Conservation (phyloP, 2,329 filamentous ascomycete species). For the Sordariomycetes sp. region DNA sequence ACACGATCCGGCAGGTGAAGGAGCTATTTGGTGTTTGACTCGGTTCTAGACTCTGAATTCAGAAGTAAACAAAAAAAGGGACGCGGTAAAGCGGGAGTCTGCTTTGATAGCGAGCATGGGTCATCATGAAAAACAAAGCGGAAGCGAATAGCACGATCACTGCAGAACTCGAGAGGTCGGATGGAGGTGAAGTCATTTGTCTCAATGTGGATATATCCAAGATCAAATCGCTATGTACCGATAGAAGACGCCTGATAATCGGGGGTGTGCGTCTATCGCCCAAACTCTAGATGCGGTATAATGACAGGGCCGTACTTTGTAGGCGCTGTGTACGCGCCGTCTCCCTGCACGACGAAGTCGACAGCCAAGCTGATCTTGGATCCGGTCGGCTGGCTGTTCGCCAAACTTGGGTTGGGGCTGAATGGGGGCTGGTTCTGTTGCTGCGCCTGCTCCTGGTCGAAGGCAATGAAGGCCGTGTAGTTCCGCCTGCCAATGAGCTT, state of each 20-base stretch:
- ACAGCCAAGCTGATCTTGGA: conserved; percentile 77
- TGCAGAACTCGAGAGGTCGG: no score
- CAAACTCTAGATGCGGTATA: conserved; percentile 76
- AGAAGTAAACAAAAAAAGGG: no score
- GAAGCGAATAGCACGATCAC: no score
- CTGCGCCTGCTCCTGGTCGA: conserved; percentile 70
- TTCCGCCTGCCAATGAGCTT: conserved; percentile 90
- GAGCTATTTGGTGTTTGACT: conserved; percentile 63
- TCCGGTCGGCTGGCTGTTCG: conserved; percentile 31
- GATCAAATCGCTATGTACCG: not conserved
- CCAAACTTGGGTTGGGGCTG: conserved; percentile 24
- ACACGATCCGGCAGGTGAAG: conserved; percentile 73
- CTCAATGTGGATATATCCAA: not conserved
- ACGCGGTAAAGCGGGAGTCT: no score
- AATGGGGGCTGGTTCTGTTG: conserved; percentile 23
- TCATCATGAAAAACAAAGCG: no score
- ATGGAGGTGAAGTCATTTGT: no score
- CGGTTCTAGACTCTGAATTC: not conserved
- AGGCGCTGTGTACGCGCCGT: conserved; percentile 68
- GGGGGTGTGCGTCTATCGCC: conserved; percentile 44
- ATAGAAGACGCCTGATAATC: no score
- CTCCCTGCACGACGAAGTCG: conserved; percentile 94
- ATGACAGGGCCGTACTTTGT: conserved; percentile 97
- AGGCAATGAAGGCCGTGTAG: conserved; percentile 88
- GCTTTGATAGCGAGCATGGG: no score